Conservation (phyloP, 345 rosid species). For the Rhizophora apiculata region DNA sequence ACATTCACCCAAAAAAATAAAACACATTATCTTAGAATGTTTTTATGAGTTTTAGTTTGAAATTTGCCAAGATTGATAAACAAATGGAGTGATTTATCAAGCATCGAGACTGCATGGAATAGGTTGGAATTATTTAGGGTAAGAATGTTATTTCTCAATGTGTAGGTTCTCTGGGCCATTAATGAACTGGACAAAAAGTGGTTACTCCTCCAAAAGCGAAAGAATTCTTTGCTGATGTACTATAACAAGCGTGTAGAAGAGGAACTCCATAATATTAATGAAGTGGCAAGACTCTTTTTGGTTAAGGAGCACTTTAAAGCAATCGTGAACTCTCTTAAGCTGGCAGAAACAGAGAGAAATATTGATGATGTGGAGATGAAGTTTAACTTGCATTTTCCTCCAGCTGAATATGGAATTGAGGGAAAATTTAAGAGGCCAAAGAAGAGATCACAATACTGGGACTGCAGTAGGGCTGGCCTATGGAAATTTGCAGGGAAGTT, state of each 20-base stretch:
- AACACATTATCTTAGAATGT: no score
- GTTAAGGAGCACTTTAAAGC: conserved; percentile 80
- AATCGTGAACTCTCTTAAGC: conserved; percentile 57
- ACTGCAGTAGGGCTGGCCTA: conserved; percentile 83
- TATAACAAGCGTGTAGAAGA: conserved; percentile 80
- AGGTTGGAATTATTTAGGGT: no score
- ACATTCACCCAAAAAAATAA: no score
- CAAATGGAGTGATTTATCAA: no score
- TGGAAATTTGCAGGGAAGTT: conserved; percentile 94
- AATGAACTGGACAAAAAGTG: conserved; percentile 88
- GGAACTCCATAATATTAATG: conserved; percentile 80
- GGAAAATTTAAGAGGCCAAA: conserved; percentile 94
- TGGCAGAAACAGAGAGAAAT: conserved; percentile 85
- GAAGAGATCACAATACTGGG: conserved; percentile 77
- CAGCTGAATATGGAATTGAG: conserved; percentile 81
- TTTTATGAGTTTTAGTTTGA: no score
- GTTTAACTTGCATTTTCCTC: conserved; percentile 95
- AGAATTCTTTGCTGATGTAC: conserved; percentile 68
- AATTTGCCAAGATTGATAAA: no score
- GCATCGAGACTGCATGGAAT: no score
- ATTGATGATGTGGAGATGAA: conserved; percentile 95
- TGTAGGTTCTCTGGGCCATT: conserved; percentile 82
- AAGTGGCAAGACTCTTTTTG: conserved; percentile 72
- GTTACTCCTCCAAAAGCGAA: conserved; percentile 91
- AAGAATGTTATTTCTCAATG: no score